Evolutionary conservation across 2,329 filamentous ascomycete genomes (phyloP), one percentile per base, ranked within the genome.

Genomic region (Fusarium sp.): DNA sequence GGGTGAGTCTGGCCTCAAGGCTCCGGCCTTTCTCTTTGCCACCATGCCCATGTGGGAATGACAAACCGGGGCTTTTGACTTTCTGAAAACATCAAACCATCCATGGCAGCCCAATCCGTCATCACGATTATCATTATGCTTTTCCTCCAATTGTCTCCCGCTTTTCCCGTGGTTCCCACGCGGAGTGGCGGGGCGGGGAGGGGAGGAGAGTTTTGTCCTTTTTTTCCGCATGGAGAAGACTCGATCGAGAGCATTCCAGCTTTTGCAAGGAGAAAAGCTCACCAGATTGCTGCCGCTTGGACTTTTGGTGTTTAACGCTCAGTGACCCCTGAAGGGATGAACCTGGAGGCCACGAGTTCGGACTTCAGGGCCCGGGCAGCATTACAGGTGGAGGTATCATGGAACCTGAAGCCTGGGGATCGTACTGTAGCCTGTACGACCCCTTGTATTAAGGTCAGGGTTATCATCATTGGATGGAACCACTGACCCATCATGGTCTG

Each of bases 11-110:
- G 15, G 20, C 15, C 47, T 35, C 47, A 10, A 24, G 24, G 7
- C 33, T 49, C 20, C 28, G 11, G 14, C 15, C 35, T 26, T 32
- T 32, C 10, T 14, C 30, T 14, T 14, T 33, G 30, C 30, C 30
- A 40, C 40, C 45, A 61, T 58, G 33, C 59, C 35, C 57, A 62
- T 64, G 61, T 64, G 51, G 61, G 39, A 46, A 63, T 64, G 61
- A 64, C 60, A 40, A 56, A 56, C 44, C 41, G 54, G 56, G 41
- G 28, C 28, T 30, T 41, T 43, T 14, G 15, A 20, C 28, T 30
- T 30, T 32, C 19, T 50, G 46, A 56, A 24, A 35, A 28, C 35
- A 56, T 56, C 35, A 6, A 60, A 30, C 32, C 26, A 39, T 54
- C 32, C 26, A 39, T 54, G 33, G 14, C 40, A 43, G 37, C 54